Conservation (phyloP, 305 asterid genomes). For the Solanum hybrid region DNA sequence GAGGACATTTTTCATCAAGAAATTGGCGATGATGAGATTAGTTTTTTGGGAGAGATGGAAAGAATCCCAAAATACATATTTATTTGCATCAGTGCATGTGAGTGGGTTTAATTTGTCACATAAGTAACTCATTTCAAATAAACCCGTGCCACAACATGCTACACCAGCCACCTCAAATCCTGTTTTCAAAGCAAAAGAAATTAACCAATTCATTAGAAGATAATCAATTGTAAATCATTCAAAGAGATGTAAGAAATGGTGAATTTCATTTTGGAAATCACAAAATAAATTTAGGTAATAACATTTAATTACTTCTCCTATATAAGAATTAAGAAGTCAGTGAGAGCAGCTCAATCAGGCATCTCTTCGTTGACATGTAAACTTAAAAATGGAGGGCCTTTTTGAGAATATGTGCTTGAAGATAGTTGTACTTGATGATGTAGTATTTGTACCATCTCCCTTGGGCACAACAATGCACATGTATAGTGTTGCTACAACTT, state of each 20-base stretch:
- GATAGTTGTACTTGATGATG: not conserved
- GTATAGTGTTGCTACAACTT: not conserved
- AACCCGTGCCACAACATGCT: conserved; percentile 79
- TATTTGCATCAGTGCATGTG: conserved; percentile 56
- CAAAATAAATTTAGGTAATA: not conserved
- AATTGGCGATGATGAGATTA: conserved; percentile 32
- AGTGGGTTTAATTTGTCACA: conserved; percentile 40
- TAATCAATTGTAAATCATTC: not conserved
- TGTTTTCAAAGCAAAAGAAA: conserved; percentile 5
- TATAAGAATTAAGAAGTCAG: not conserved
- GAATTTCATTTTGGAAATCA: not conserved
- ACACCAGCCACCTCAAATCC: conserved; percentile 43
- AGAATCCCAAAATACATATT: conserved; percentile 77
- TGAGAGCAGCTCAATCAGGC: not conserved
- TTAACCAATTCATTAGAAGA: not conserved
- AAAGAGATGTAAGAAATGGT: not conserved
- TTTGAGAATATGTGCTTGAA: not conserved
- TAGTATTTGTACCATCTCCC: not conserved
- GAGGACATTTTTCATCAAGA: conserved; percentile 9
- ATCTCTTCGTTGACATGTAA: not conserved
- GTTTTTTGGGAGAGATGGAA: conserved; percentile 77
- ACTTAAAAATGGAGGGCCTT: not conserved
- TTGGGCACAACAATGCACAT: not conserved
- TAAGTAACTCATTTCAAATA: conserved; percentile 57
- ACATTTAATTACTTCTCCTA: not conserved